Conservation (phyloP, 352 stramenopile genomes). For the Blastocystis sp. region DNA sequence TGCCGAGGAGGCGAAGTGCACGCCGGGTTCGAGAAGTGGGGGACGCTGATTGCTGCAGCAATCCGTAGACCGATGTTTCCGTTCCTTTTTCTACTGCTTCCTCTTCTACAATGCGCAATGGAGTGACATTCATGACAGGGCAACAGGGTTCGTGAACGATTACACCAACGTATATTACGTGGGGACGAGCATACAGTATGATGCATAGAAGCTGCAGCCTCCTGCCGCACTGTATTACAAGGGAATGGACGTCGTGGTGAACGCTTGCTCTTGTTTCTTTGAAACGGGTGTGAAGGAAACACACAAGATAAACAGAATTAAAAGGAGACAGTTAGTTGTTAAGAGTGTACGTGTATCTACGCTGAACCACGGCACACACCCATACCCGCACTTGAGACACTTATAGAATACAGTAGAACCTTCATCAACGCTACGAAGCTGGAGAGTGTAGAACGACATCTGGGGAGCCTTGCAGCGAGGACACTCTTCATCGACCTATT, state of each 20-base stretch:
- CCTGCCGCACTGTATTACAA: constrained; percentile 35
- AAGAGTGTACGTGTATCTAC: constrained; percentile 65
- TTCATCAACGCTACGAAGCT: constrained; percentile 96
- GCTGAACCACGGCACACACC: neutral
- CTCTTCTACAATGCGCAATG: neutral
- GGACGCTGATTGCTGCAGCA: neutral
- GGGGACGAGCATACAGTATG: neutral
- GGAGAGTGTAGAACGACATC: constrained; percentile 98
- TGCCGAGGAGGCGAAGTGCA: constrained; percentile 42
- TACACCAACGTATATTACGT: constrained; percentile 15
- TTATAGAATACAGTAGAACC: constrained; percentile 99
- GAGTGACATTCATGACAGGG: neutral
- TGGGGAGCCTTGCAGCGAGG: constrained; percentile 91
- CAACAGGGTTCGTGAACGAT: neutral
- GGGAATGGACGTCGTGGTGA: neutral
- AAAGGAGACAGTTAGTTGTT: constrained; percentile 47
- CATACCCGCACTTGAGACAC: constrained; percentile 87
- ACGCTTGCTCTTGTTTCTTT: constrained; percentile 9
- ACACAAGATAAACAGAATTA: neutral
- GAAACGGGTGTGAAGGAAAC: neutral
- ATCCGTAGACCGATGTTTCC: neutral
- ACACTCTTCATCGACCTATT: constrained; percentile 90
- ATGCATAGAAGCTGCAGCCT: constrained; percentile 44
- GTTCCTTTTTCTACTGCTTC: neutral
- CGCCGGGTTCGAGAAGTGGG: constrained; percentile 41